phyloP scores from a whole-genome alignment of 1,284 basidiomycete species.

The Lentinula novae-zelandiae region DNA sequence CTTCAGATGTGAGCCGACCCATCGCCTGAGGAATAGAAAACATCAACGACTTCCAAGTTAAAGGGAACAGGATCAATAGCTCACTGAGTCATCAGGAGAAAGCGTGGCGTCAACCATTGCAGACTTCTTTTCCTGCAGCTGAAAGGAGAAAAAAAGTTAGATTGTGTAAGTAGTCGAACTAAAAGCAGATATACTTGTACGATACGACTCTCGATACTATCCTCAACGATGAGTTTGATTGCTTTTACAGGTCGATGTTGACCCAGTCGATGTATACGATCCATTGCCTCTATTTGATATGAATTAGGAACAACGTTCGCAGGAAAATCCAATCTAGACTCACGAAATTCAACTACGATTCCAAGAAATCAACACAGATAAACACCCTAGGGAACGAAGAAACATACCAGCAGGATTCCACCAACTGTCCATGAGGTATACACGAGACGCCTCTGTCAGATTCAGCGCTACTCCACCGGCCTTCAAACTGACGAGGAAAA shows the following conservation, averaged over 20 bases:
- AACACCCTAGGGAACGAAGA: slow-evolving; percentile 7
- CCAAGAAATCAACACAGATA: slow-evolving; percentile 59
- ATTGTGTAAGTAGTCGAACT: background rate
- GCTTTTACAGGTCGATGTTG: slow-evolving; percentile 92
- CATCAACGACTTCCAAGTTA: slow-evolving; percentile 18
- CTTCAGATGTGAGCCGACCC: slow-evolving; percentile 85
- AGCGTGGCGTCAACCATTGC: slow-evolving; percentile 82
- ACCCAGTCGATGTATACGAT: slow-evolving; percentile 89
- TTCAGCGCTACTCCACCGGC: slow-evolving; percentile 96
- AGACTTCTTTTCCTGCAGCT: slow-evolving; percentile 94
- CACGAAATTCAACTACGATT: slow-evolving; percentile 23
- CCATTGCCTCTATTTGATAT: slow-evolving; percentile 81
- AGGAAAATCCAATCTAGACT: background rate
- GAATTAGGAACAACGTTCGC: background rate
- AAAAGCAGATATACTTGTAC: slow-evolving; percentile 46
- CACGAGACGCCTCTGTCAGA: slow-evolving; percentile 88
- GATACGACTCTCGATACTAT: slow-evolving; percentile 94
- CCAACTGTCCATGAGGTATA: slow-evolving; percentile 91
- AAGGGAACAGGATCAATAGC: slow-evolving; percentile 18
- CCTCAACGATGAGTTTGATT: slow-evolving; percentile 92
- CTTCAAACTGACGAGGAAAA: slow-evolving; percentile 95
- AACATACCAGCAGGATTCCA: slow-evolving; percentile 79
- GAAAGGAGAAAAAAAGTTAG: slow-evolving; percentile 10
- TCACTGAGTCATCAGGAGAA: slow-evolving; percentile 70
- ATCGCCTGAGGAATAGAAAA: slow-evolving; percentile 54